phyloP scores from a whole-genome alignment of 2,329 filamentous ascomycete species.

The Microdochium nivale region DNA sequence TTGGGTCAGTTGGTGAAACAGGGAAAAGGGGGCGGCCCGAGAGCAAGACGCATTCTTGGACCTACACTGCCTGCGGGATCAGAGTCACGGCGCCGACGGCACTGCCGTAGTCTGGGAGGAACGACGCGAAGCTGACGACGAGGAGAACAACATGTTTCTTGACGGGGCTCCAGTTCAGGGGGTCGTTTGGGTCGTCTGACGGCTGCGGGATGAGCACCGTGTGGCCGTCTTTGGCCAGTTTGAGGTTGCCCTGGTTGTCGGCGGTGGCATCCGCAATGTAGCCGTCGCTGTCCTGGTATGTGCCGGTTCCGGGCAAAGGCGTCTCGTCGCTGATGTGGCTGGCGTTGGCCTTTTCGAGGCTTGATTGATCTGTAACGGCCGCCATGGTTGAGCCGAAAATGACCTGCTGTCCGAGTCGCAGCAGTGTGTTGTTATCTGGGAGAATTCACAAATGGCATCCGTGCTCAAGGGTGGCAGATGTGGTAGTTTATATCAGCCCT shows the following conservation, averaged over 20 bases:
- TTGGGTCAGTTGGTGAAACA: not conserved
- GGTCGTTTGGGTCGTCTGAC: slow-evolving; percentile 84
- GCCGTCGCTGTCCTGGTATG: slow-evolving; percentile 24
- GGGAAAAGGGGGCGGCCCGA: not conserved
- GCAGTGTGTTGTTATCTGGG: no score
- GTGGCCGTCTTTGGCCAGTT: slow-evolving; percentile 28
- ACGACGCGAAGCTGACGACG: slow-evolving; percentile 36
- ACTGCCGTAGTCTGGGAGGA: slow-evolving; percentile 40
- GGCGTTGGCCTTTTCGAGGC: not conserved
- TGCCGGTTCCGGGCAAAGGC: slow-evolving; percentile 15
- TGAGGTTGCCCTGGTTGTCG: slow-evolving; percentile 10
- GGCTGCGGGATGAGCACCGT: slow-evolving; percentile 65
- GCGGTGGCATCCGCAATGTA: slow-evolving; percentile 21
- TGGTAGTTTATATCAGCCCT: not conserved
- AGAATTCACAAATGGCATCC: no score
- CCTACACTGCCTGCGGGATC: slow-evolving; percentile 31
- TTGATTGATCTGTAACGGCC: not conserved
- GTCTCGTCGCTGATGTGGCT: not conserved
- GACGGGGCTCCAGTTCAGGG: slow-evolving; percentile 48
- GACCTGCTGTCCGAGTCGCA: no score
- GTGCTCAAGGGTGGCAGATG: not conserved
- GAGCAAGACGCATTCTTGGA: not conserved
- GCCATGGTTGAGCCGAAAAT: not conserved
- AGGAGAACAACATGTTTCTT: slow-evolving; percentile 40
- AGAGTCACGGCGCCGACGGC: slow-evolving; percentile 34